Evolutionary conservation across 2,329 filamentous ascomycete genomes (phyloP).

Genomic region (Fusarium clavum): DNA sequence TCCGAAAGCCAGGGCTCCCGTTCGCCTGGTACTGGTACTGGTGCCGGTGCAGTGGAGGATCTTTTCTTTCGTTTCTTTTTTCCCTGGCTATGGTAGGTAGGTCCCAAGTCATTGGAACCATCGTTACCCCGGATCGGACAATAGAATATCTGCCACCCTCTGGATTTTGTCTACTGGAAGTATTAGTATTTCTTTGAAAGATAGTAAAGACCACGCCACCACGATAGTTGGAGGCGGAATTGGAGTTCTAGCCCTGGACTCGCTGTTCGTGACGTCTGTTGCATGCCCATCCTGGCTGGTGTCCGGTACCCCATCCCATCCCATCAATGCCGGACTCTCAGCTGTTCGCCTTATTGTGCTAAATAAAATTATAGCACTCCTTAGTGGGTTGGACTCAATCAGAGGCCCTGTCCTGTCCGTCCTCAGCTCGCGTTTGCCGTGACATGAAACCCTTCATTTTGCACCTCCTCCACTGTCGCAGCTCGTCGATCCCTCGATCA

Average conservation of each 20-base stretch:
- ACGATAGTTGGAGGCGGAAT: conserved; percentile 2
- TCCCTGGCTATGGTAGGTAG: background rate
- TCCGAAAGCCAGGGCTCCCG: conserved; percentile 30
- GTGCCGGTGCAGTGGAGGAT: conserved; percentile 16
- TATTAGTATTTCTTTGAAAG: background rate
- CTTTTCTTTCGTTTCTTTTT: conserved; percentile 30
- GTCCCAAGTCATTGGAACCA: conserved; percentile 9
- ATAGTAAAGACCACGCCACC: conserved; percentile 21
- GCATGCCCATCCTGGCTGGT: conserved; percentile 27
- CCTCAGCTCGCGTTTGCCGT: conserved; percentile 46
- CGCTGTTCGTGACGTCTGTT: conserved; percentile 26
- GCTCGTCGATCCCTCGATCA: conserved; percentile 27
- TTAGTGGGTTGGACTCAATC: conserved; percentile 9
- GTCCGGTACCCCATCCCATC: conserved; percentile 10
- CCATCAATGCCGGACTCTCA: conserved; percentile 24
- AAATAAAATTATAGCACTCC: conserved; percentile 32
- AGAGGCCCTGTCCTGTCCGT: conserved; percentile 26
- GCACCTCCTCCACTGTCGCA: conserved; percentile 23
- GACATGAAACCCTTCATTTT: conserved; percentile 44
- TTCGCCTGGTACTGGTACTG: conserved; percentile 33
- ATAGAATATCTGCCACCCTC: background rate
- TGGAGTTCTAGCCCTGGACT: conserved; percentile 14
- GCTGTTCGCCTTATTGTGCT: conserved; percentile 37
- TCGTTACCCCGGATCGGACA: background rate
- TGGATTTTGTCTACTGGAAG: background rate